phyloP scores from a whole-genome alignment of 371 early-diverging fungal species.

The Apophysomyces elegans region DNA sequence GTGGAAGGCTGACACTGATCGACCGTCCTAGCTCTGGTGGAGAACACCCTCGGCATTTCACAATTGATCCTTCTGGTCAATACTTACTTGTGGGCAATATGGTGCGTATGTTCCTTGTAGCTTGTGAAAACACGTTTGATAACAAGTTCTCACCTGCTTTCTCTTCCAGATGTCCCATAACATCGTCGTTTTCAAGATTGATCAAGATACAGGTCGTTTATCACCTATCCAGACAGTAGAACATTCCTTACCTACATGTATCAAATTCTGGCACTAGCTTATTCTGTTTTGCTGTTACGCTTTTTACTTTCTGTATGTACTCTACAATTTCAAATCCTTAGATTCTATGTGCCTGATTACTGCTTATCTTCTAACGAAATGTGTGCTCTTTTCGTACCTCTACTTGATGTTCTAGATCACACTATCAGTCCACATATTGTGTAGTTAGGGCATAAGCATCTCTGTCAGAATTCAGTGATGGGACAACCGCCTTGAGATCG shows the following conservation, averaged over 20 bases:
- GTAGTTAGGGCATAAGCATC: too few relatives aligned
- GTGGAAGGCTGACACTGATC: slow-evolving; percentile 40
- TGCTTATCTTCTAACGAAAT: too few relatives aligned
- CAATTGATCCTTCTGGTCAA: slow-evolving; percentile 44
- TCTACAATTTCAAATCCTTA: too few relatives aligned
- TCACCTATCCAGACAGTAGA: slow-evolving; percentile 27
- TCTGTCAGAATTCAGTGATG: too few relatives aligned
- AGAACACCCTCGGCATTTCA: slow-evolving; percentile 48
- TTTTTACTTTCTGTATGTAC: too few relatives aligned
- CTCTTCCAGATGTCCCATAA: slow-evolving; percentile 39
- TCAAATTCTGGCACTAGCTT: slow-evolving; percentile 30
- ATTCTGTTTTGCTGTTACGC: too few relatives aligned
- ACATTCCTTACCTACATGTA: slow-evolving; percentile 45
- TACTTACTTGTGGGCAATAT: slow-evolving; percentile 46
- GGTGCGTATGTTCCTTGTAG: slow-evolving; percentile 22
- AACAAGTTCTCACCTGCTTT: neutral
- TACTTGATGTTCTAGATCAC: too few relatives aligned
- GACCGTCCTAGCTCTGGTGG: slow-evolving; percentile 37
- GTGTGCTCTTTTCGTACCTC: too few relatives aligned
- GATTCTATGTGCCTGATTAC: too few relatives aligned
- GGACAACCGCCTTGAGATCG: too few relatives aligned
- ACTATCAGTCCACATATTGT: too few relatives aligned
- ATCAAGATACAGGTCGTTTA: slow-evolving; percentile 34
- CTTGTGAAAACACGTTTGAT: neutral
- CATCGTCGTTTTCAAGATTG: slow-evolving; percentile 42